Evolutionary conservation across 2,329 filamentous ascomycete genomes (phyloP).

Genomic region (Fusarium sublunatum): DNA sequence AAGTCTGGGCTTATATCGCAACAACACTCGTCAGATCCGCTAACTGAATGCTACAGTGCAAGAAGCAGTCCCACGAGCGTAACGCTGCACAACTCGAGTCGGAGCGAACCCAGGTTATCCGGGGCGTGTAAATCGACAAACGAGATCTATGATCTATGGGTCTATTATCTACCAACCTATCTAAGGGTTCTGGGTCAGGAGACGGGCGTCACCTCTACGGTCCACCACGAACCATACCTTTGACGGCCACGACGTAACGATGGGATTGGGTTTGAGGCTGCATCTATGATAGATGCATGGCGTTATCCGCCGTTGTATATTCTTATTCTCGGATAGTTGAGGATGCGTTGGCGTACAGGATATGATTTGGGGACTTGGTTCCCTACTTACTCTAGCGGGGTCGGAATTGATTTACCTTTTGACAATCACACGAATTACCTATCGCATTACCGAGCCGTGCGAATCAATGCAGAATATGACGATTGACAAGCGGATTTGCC

Average conservation of each 20-base stretch:
- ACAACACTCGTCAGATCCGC: not conserved
- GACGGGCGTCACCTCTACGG: conserved; percentile 36
- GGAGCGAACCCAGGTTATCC: conserved; percentile 94
- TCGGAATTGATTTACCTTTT: conserved; percentile 41
- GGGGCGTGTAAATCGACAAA: conserved; percentile 73
- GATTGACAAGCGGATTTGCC: conserved; percentile 16
- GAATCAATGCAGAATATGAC: conserved; percentile 3
- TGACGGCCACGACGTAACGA: conserved; percentile 47
- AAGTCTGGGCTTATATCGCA: conserved; percentile 51
- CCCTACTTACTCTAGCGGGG: conserved; percentile 35
- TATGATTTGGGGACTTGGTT: conserved; percentile 34
- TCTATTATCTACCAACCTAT: not conserved
- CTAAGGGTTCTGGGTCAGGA: conserved; percentile 18
- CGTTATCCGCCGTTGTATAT: conserved; percentile 43
- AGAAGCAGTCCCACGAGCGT: conserved; percentile 94
- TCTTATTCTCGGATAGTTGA: conserved; percentile 36
- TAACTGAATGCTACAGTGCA: conserved; percentile 69
- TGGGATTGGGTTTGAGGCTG: conserved; percentile 32
- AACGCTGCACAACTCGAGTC: conserved; percentile 93
- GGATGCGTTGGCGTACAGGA: conserved; percentile 46
- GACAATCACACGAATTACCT: conserved; percentile 15
- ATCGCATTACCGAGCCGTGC: conserved; percentile 1
- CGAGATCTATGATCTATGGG: not conserved
- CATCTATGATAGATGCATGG: conserved; percentile 37
- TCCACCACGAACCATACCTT: conserved; percentile 15